Evolutionary conservation across 2,329 filamentous ascomycete species (phyloP).

Genomic region (Hypoxylon sp.): DNA sequence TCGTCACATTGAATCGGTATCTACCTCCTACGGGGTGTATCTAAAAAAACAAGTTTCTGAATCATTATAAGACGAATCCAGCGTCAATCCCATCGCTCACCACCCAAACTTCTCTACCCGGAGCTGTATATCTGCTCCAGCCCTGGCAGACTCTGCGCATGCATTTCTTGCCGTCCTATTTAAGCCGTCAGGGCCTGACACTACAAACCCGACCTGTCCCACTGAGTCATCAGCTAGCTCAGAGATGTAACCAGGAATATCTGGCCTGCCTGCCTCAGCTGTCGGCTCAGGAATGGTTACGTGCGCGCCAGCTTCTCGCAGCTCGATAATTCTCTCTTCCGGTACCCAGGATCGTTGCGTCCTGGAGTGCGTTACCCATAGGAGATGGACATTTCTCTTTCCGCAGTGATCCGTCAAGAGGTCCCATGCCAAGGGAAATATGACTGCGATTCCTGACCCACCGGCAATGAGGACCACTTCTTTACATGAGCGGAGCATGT

Average conservation of each 20-base stretch:
- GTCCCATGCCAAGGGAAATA: conserved; percentile 67
- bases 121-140: conserved; percentile 60
- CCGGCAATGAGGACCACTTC: conserved; percentile 66
- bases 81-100: conserved; percentile 48
- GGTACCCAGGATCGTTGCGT: conserved; percentile 64
- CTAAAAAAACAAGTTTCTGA: no score
- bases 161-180: conserved; percentile 67
- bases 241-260: conserved; percentile 55
- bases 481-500: conserved; percentile 58
- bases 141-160: conserved; percentile 57
- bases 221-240: conserved; percentile 45
- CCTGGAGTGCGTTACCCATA: conserved; percentile 66
- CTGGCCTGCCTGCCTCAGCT: conserved; percentile 59
- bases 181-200: conserved; percentile 69
- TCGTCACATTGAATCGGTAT: no score
- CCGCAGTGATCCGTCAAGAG: conserved; percentile 46
- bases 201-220: conserved; percentile 48
- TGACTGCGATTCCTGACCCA: conserved; percentile 70
- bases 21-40: no score
- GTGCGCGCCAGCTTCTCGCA: conserved; percentile 58
- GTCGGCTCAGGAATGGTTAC: conserved; percentile 64
- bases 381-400: conserved; percentile 54
- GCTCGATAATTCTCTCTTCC: conserved; percentile 55
- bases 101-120: conserved; percentile 74
- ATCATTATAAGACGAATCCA: conserved; percentile 4